phyloP scores from a whole-genome alignment of 805 yeast species.

The Teunomyces lycoperdinae region DNA sequence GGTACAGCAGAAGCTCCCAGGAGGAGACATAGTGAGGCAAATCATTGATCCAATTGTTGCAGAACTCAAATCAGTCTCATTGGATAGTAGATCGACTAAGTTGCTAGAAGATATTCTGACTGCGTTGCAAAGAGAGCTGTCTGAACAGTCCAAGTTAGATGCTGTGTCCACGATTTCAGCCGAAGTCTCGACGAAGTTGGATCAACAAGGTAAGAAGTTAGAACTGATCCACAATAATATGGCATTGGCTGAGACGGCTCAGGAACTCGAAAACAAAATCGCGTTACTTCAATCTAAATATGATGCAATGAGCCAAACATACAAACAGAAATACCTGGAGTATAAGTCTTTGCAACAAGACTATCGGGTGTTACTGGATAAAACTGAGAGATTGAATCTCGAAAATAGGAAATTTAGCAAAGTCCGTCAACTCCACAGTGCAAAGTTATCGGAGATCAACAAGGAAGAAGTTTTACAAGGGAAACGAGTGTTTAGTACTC shows the following conservation, averaged over 20 bases:
- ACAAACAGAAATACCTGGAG: constrained; percentile 23
- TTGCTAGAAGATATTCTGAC: constrained; percentile 14
- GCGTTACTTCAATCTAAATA: constrained; percentile 10
- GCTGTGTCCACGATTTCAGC: background rate
- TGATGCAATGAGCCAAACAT: constrained; percentile 15
- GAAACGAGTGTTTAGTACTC: constrained; percentile 30
- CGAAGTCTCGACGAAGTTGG: background rate
- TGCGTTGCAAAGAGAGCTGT: background rate
- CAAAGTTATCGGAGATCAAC: constrained; percentile 15
- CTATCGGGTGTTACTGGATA: constrained; percentile 17
- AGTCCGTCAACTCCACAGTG: constrained; percentile 22
- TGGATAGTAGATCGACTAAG: constrained; percentile 16
- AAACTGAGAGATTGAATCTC: constrained; percentile 9
- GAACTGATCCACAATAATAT: background rate
- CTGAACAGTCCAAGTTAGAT: constrained; percentile 3
- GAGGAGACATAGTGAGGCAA: constrained; percentile 12
- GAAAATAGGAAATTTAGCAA: constrained; percentile 11
- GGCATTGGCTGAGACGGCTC: background rate
- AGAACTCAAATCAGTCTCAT: constrained; percentile 23
- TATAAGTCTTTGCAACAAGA: constrained; percentile 19
- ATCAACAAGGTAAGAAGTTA: background rate
- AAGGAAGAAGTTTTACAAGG: background rate
- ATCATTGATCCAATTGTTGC: constrained; percentile 26
- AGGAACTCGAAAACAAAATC: constrained; percentile 3
- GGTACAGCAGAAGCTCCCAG: constrained; percentile 7